Percentiles rank a stretch among this genome's conserved stretches.
Evolutionary conservation across 78 protist species (phyloP).

Genomic region (Tieghemostelium lacteum): DNA sequence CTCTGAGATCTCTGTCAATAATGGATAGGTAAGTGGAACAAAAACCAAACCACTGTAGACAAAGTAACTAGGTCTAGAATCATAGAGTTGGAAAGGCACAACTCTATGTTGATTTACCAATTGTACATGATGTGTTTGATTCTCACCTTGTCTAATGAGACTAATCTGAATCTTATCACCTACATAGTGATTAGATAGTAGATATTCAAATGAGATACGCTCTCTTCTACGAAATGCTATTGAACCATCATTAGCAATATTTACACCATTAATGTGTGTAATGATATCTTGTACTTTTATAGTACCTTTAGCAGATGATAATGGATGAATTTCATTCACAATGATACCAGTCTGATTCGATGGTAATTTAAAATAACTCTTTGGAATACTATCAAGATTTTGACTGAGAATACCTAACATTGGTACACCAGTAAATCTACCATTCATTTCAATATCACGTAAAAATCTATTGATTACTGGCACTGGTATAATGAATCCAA

Average conservation of each 20-base stretch:
- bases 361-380: conserved; percentile 24
- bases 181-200: conserved; percentile 22
- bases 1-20: conserved; percentile 79
- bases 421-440: conserved; percentile 77
- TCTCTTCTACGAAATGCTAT: conserved; percentile 73
- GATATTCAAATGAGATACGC: conserved; percentile 62
- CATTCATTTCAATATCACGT: conserved; percentile 43
- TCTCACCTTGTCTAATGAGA: conserved; percentile 59
- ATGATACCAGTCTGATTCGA: conserved; percentile 18
- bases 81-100: conserved; percentile 71
- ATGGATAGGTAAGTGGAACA: conserved; percentile 69
- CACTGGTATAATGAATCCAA: conserved; percentile 87
- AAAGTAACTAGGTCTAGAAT: conserved; percentile 72
- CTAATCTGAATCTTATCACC: conserved; percentile 48
- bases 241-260: conserved; percentile 83
- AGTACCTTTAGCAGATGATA: conserved; percentile 16
- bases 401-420: conserved; percentile 60
- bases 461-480: conserved; percentile 79
- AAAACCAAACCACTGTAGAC: conserved; percentile 85
- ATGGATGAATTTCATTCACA: conserved; percentile 59
- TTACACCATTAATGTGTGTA: conserved; percentile 57
- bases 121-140: not conserved
- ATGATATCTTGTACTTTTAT: conserved; percentile 42
- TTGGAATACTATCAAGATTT: conserved; percentile 39
- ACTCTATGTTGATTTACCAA: conserved; percentile 16